Conservation (phyloP, 1,284 basidiomycete genomes). For the Takashimella tepidaria region DNA sequence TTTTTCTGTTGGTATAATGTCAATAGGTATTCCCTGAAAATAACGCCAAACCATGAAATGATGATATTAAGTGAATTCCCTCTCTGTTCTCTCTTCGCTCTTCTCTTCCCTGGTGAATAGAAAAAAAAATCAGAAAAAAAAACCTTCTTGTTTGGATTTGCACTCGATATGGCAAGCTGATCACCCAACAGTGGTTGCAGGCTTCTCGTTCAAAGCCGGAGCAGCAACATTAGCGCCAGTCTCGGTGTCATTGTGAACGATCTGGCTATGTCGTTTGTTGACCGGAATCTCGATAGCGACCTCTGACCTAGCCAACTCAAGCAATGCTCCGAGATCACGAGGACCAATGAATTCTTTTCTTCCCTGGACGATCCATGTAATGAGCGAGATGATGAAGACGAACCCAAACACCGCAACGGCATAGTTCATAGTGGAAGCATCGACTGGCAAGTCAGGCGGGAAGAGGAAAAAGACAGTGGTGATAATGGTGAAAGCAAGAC, state of each 20-base stretch:
- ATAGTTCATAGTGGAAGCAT: slow-evolving; percentile 49
- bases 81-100: too few species aligned
- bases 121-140: too few species aligned
- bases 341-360: slow-evolving; percentile 46
- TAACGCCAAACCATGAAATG: too few species aligned
- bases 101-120: too few species aligned
- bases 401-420: slow-evolving; percentile 41
- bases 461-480: slow-evolving; percentile 53
- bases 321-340: slow-evolving; percentile 31
- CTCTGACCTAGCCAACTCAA: neutral
- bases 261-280: neutral
- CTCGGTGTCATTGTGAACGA: neutral
- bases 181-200: too few species aligned
- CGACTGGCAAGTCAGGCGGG: slow-evolving; percentile 49
- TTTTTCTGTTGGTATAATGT: too few species aligned
- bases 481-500: slow-evolving; percentile 46
- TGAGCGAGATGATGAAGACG: slow-evolving; percentile 33
- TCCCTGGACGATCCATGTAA: slow-evolving; percentile 45
- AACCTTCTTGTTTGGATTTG: too few species aligned
- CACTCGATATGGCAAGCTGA: too few species aligned
- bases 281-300: neutral
- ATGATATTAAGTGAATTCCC: too few species aligned
- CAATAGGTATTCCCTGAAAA: too few species aligned
- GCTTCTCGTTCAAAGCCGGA: too few species aligned
- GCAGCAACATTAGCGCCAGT: too few species aligned